Base-by-base conservation (phyloP, 176 grass and related monocot genomes). In the Oryza australiensis region DNA sequence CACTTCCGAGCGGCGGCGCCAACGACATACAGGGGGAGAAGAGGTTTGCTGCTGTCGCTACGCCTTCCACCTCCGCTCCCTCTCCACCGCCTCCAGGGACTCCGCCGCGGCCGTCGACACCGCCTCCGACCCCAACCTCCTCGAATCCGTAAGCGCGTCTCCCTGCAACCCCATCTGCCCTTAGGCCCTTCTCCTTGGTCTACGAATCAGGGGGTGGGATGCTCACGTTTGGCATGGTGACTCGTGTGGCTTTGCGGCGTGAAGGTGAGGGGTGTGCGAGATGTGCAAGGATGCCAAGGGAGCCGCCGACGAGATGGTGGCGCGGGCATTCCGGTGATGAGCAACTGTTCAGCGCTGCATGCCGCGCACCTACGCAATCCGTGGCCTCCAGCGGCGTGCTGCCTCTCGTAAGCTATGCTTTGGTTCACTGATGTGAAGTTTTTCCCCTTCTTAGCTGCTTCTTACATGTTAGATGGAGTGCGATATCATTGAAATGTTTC, bases 331-430 rank as follows among this genome's bases (percentile, higher is more conserved):
- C 91, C 89, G 23, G 92, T 91, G 73, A 90, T 98, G 78, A 90
- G 83, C 93, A 98, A 98, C 89, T 98, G 14, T 98, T 93, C 93
- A 98, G 72, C 87, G 93, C 80, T 95, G 90, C 69, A n/a, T n/a
- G 83, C 92, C 23, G 76, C 26, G 92, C 88, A 11, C 88, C 86
- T 9, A 78, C 86, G 49, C 92, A 95, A 40, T 93, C 92, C 10
- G 87, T 85, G 45, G 86, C 82, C 35, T 98, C 93, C 80, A 95
- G 82, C 77, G 96, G 93, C 33, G 68, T 88, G 46, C 90, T 98
- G 27, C 82, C 95, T 0, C 85, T 98, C 14, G 96, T 98, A 84
- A 71, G 80, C 0, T 12, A 15, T 76, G 43, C 37, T 71, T 24
- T 33, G 42, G 26, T 46, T 72, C n/a, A 26, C 64, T 46, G 64